Evolutionary conservation across 2,329 filamentous ascomycete genomes (phyloP).

Genomic region (Ceratocystis colombiana): DNA sequence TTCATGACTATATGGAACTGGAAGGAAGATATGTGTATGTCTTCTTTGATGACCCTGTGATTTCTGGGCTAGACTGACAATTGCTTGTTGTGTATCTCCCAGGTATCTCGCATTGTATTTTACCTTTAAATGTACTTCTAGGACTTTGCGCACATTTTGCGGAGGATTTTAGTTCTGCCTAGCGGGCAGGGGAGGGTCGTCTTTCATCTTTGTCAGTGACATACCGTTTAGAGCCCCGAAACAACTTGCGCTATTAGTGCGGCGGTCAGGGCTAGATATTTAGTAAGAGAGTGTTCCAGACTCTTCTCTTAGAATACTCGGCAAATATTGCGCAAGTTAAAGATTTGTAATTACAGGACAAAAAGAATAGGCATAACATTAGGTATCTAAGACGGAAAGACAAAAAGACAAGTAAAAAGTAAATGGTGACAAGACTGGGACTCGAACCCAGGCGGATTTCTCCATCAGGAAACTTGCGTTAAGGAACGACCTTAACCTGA

Average conservation of each 20-base stretch:
- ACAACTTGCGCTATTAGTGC: slow-evolving; percentile 12
- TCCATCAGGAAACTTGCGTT: slow-evolving; percentile 26
- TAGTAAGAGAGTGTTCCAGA: neutral
- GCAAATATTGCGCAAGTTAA: neutral
- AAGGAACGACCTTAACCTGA: slow-evolving; percentile 32
- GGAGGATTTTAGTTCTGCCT: slow-evolving; percentile 5
- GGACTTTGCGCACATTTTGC: slow-evolving; percentile 18
- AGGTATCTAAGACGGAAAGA: neutral
- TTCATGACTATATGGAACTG: slow-evolving; percentile 1
- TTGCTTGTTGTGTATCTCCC: neutral
- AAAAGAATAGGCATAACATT: neutral
- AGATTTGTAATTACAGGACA: neutral
- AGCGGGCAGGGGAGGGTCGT: neutral
- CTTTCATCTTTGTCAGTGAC: neutral
- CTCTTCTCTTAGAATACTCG: neutral
- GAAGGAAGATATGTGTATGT: neutral
- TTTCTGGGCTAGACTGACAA: neutral
- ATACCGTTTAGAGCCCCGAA: slow-evolving; percentile 9
- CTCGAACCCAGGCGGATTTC: slow-evolving; percentile 26
- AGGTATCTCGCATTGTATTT: neutral
- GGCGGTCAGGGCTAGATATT: neutral
- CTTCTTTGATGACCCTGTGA: neutral
- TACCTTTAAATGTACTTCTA: neutral
- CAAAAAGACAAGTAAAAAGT: neutral
- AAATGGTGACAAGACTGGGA: slow-evolving; percentile 24